Percentiles rank a stretch among this genome's conserved stretches.
phyloP scores from a whole-genome alignment of 129 eudicot species.

The Flaveria linearis region DNA sequence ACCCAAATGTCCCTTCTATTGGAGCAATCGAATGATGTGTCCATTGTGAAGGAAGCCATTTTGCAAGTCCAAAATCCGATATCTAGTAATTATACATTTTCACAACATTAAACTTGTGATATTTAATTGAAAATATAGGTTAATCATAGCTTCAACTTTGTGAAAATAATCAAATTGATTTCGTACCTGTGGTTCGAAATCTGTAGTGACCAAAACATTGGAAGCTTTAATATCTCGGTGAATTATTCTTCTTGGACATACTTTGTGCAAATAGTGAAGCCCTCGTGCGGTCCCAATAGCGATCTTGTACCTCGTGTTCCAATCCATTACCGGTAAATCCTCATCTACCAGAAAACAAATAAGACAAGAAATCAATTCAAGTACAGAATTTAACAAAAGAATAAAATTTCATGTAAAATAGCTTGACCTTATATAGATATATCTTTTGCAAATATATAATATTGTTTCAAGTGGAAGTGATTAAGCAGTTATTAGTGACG shows the following conservation, averaged over 20 bases:
- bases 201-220: constrained; percentile 64
- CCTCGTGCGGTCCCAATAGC: constrained; percentile 89
- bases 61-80: constrained; percentile 97
- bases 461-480: not conserved
- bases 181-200: constrained; percentile 82
- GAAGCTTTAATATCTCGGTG: constrained; percentile 95
- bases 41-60: constrained; percentile 99
- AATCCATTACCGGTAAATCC: constrained; percentile 65
- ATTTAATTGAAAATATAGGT: not conserved
- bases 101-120: not conserved
- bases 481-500: not conserved
- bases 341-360: constrained; percentile 48
- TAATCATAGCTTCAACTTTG: not conserved
- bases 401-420: not conserved
- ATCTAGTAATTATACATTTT: constrained; percentile 41
- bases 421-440: not conserved
- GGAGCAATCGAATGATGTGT: constrained; percentile 95
- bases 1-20: constrained; percentile 99
- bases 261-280: constrained; percentile 91
- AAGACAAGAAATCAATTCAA: constrained; percentile 32
- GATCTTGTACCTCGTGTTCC: constrained; percentile 82
- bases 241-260: constrained; percentile 89
- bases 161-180: not conserved
- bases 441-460: not conserved
- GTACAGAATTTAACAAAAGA: not conserved